These are phyloP conservation scores for Lactarius akahatsu DNA, from an alignment of 768 basidiomycete species.

Conservation along the genomic window DNA sequence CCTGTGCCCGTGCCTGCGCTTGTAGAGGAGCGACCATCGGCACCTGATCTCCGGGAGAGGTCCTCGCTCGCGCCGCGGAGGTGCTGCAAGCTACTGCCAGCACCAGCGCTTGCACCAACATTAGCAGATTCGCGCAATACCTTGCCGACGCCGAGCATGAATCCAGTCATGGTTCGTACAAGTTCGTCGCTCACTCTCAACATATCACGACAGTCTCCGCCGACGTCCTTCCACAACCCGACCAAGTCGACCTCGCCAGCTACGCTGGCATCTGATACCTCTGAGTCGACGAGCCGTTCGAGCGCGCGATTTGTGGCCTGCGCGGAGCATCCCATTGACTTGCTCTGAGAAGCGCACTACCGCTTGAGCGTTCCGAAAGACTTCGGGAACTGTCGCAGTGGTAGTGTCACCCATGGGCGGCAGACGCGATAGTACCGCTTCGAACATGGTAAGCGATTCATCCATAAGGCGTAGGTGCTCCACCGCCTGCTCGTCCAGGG, in stretches of 20 bases:
- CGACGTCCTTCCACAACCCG: conserved; percentile 67
- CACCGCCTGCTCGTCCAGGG: conserved; percentile 30
- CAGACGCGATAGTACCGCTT: conserved; percentile 59
- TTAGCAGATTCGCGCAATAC: conserved; percentile 56
- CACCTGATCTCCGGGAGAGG: conserved; percentile 36
- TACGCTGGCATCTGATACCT: conserved; percentile 54
- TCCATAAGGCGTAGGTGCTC: conserved; percentile 73
- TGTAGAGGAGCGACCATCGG: conserved; percentile 35
- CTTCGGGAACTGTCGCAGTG: conserved; percentile 48
- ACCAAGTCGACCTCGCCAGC: conserved; percentile 41
- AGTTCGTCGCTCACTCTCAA: conserved; percentile 75
- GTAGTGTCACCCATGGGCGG: conserved; percentile 44
- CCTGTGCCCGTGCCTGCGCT: conserved; percentile 26
- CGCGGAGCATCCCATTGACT: conserved; percentile 60
- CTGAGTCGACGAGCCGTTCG: conserved; percentile 73
- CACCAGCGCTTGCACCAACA: conserved; percentile 19
- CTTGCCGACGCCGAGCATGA: conserved; percentile 73
- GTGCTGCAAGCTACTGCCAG: conserved; percentile 42
- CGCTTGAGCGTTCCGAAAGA: conserved; percentile 59
- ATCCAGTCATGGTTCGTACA: conserved; percentile 70
- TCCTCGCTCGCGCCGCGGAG: conserved; percentile 55
- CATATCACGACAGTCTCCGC: conserved; percentile 70
- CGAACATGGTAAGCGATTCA: conserved; percentile 69
- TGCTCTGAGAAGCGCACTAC: conserved; percentile 66
- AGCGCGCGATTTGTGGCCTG: conserved; percentile 57